Percentiles rank a stretch among this genome's conserved stretches.
These are phyloP conservation scores for Salix suchowensis DNA, from an alignment of 345 rosid genomes.

Conservation along the genomic window DNA sequence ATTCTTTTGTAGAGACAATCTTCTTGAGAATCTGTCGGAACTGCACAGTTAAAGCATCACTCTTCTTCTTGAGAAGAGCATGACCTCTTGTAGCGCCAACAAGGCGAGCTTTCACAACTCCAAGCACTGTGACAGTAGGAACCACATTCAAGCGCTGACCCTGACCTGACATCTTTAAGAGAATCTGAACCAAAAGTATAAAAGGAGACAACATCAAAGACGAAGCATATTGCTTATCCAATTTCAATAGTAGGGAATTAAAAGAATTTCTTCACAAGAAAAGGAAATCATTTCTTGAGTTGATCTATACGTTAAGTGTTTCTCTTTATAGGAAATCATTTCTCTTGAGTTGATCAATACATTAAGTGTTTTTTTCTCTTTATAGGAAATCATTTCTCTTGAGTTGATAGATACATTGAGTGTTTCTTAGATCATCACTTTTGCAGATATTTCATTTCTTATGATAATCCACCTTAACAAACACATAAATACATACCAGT, in stretches of 20 bases:
- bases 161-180: conserved; percentile 68
- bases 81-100: conserved; percentile 92
- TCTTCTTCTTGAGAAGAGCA: conserved; percentile 94
- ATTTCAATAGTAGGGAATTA: neutral
- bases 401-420: neutral
- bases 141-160: conserved; percentile 76
- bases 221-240: neutral
- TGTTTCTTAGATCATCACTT: neutral
- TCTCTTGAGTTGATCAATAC: no score
- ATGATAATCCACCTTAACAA: neutral
- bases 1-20: conserved; percentile 73
- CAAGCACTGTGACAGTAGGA: conserved; percentile 84
- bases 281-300: no score
- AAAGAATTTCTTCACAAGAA: neutral
- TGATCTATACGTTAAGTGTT: no score
- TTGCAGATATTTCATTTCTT: neutral
- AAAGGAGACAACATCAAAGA: neutral
- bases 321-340: no score
- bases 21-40: conserved; percentile 81
- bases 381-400: no score
- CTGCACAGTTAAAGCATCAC: conserved; percentile 91
- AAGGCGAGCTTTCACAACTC: conserved; percentile 73
- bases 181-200: conserved; percentile 10
- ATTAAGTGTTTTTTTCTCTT: no score
- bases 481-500: neutral